Percentiles rank a stretch among this genome's conserved stretches.
Evolutionary conservation across 2,329 filamentous ascomycete genomes (phyloP).

Genomic region (Bipolaris oryzae): DNA sequence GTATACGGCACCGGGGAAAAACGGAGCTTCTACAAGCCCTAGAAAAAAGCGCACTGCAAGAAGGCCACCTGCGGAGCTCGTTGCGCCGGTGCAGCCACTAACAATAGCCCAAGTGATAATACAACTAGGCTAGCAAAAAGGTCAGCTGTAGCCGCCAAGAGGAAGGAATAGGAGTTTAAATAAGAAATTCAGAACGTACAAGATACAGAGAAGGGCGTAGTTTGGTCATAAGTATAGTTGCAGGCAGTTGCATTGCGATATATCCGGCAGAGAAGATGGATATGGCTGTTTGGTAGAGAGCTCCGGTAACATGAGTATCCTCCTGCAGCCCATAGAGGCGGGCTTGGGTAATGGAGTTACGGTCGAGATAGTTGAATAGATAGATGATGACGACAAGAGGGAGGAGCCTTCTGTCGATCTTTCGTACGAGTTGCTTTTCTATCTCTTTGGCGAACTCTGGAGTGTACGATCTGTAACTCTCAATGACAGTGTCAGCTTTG

Average conservation of each 20-base stretch:
- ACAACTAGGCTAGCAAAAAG: background rate
- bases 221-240: conserved; percentile 28
- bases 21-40: conserved; percentile 44
- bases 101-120: conserved; percentile 28
- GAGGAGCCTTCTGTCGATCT: conserved; percentile 22
- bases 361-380: conserved; percentile 31
- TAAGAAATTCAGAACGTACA: conserved; percentile 25
- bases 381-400: conserved; percentile 27
- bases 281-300: conserved; percentile 35
- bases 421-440: conserved; percentile 13
- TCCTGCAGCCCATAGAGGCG: conserved; percentile 29
- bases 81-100: conserved; percentile 3
- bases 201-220: conserved; percentile 18
- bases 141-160: background rate
- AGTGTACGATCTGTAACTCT: background rate
- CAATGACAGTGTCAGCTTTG: background rate
- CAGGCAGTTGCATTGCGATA: conserved; percentile 29
- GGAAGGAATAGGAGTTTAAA: background rate
- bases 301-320: conserved; percentile 28
- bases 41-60: conserved; percentile 32
- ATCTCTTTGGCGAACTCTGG: background rate
- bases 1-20: conserved; percentile 65
- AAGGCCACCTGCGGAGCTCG: background rate
- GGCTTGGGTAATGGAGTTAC: conserved; percentile 27
- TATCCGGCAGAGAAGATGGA: conserved; percentile 63